These are phyloP conservation scores for Trametes gibbosa DNA, from an alignment of 768 basidiomycete species.

Conservation along the genomic window DNA sequence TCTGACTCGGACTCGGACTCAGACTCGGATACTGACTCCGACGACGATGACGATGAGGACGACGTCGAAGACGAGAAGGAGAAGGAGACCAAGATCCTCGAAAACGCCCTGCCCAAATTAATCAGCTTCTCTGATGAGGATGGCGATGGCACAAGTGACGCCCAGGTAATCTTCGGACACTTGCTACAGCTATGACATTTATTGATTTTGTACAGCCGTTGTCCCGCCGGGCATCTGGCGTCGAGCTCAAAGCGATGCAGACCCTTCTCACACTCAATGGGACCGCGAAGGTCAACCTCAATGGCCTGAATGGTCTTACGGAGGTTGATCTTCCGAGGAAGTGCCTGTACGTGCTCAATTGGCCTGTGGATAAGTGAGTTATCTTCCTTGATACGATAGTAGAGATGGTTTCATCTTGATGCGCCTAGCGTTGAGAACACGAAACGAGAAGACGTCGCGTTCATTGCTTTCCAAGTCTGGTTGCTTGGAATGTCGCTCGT, in stretches of 20 bases:
- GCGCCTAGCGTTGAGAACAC: slow-evolving; percentile 59
- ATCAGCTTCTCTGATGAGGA: background rate
- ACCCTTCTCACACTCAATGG: slow-evolving; percentile 6
- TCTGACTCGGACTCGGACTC: background rate
- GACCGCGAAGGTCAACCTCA: slow-evolving; percentile 28
- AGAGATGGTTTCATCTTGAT: background rate
- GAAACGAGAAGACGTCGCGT: slow-evolving; percentile 74
- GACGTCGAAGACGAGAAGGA: slow-evolving; percentile 18
- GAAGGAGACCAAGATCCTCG: background rate
- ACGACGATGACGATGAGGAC: slow-evolving; percentile 19
- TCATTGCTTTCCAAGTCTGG: slow-evolving; percentile 80
- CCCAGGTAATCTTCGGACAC: background rate
- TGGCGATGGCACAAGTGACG: background rate
- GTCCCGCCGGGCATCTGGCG: background rate
- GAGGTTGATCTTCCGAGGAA: slow-evolving; percentile 38
- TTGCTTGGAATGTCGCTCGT: slow-evolving; percentile 75
- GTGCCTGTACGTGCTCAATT: slow-evolving; percentile 65
- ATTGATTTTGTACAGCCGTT: background rate
- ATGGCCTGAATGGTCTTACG: slow-evolving; percentile 33
- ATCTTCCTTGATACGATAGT: background rate
- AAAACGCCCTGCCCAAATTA: background rate
- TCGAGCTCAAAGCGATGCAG: background rate
- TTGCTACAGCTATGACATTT: too few species aligned
- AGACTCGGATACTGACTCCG: too few species aligned
- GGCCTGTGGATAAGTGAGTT: slow-evolving; percentile 66